Evolutionary conservation across 2,329 filamentous ascomycete genomes (phyloP).

Genomic region (Microsporum ferrugineum): DNA sequence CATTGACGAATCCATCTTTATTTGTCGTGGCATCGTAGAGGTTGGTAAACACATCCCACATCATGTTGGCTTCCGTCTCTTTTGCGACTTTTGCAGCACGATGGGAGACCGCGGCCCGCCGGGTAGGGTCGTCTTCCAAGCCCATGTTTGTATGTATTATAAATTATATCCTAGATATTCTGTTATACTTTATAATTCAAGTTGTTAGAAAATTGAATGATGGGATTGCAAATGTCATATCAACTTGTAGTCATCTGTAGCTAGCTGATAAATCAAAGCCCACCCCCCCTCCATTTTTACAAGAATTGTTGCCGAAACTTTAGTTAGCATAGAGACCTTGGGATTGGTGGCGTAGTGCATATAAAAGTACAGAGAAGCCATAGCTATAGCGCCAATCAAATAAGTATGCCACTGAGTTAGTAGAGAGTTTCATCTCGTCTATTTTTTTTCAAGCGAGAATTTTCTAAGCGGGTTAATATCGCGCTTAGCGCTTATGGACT

Average conservation of each 20-base stretch:
- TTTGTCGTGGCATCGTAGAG: constrained; percentile 35
- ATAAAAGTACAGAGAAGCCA: neutral
- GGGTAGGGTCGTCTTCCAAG: neutral
- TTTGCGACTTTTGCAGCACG: constrained; percentile 13
- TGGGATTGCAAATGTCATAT: neutral
- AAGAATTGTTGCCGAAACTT: neutral
- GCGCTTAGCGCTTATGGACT: neutral
- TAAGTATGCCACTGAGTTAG: neutral
- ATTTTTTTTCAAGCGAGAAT: neutral
- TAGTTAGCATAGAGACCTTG: neutral
- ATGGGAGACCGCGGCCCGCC: constrained; percentile 7
- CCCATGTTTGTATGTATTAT: neutral
- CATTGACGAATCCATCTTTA: constrained; percentile 23
- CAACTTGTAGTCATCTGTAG: neutral
- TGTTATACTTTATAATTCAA: neutral
- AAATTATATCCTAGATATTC: neutral
- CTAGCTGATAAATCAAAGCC: neutral
- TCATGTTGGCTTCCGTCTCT: constrained; percentile 13
- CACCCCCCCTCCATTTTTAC: neutral
- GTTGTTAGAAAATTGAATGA: neutral
- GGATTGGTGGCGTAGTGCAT: neutral
- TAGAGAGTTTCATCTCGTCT: neutral
- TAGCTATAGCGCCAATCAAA: neutral
- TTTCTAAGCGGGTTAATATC: neutral
- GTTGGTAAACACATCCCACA: constrained; percentile 39